Percentiles rank a stretch among this genome's conserved stretches.
Evolutionary conservation across 106 monocot species (phyloP).

Genomic region (Triglochin maritima): DNA sequence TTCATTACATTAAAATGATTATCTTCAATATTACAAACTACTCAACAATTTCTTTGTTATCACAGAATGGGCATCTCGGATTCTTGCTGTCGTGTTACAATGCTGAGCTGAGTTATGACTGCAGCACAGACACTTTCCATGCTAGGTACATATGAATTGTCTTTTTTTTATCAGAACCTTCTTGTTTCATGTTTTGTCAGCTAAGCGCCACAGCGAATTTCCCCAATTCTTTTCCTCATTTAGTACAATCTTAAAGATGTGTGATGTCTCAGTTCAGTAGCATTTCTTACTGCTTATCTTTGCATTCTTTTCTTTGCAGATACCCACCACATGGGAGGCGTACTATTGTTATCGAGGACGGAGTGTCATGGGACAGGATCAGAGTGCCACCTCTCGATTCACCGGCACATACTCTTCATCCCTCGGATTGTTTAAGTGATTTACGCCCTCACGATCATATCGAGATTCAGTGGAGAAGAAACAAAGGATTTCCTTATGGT

Average conservation of each 20-base stretch:
- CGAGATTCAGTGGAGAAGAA: constrained; percentile 32
- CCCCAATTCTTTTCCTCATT: no score
- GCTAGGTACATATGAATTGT: constrained; percentile 36
- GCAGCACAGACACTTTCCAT: constrained; percentile 45
- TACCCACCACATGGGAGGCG: constrained; percentile 19
- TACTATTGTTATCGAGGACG: constrained; percentile 10
- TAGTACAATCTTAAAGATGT: no score
- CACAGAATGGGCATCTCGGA: constrained; percentile 64
- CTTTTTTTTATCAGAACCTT: not conserved
- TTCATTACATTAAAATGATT: no score
- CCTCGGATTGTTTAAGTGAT: constrained; percentile 18
- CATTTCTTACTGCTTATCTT: not conserved
- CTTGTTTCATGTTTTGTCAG: not conserved
- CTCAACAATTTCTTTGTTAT: not conserved
- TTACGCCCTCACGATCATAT: constrained; percentile 16
- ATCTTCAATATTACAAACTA: no score
- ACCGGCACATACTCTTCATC: constrained; percentile 6
- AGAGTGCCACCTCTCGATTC: constrained; percentile 13
- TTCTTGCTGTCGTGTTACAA: constrained; percentile 83
- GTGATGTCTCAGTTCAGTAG: no score
- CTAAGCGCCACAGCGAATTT: no score
- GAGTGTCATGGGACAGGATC: constrained; percentile 17
- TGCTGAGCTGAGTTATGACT: constrained; percentile 66
- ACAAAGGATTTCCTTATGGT: constrained; percentile 31
- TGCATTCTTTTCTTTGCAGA: not conserved